Evolutionary conservation across 1,139 yeast genomes (phyloP).

Genomic region (Spencermartinsiella ligniputridi): DNA sequence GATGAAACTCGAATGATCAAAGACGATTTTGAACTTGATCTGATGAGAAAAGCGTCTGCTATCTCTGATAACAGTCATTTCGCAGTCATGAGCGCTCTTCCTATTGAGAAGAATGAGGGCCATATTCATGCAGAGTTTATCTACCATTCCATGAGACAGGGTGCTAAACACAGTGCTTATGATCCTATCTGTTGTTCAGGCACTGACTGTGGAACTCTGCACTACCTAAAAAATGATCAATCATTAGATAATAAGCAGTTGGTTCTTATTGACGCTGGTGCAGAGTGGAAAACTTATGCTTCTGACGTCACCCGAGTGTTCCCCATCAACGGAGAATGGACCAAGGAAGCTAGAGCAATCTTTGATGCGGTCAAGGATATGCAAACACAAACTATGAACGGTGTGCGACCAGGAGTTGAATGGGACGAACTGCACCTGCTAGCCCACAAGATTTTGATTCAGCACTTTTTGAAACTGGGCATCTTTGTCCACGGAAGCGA

Average conservation of each 20-base stretch:
- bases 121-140: constrained; percentile 94
- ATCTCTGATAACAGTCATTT: constrained; percentile 85
- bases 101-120: constrained; percentile 81
- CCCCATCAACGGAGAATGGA: constrained; percentile 89
- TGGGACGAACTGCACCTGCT: constrained; percentile 85
- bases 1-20: constrained; percentile 85
- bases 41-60: constrained; percentile 73
- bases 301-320: constrained; percentile 93
- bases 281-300: constrained; percentile 92
- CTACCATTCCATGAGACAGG: constrained; percentile 91
- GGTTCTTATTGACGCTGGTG: constrained; percentile 91
- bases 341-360: constrained; percentile 76
- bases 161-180: constrained; percentile 81
- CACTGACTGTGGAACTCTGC: constrained; percentile 84
- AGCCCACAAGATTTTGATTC: constrained; percentile 74
- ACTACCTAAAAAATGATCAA: constrained; percentile 82
- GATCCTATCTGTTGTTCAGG: constrained; percentile 97
- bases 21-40: constrained; percentile 71
- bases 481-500: constrained; percentile 63
- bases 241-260: constrained; percentile 53
- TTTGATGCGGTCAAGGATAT: constrained; percentile 78
- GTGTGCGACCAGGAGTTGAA: constrained; percentile 70
- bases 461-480: constrained; percentile 67
- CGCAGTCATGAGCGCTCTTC: constrained; percentile 90
- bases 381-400: constrained; percentile 67